Evolutionary conservation across 768 basidiomycete genomes (phyloP).

Genomic region (Psilocybe sp.): DNA sequence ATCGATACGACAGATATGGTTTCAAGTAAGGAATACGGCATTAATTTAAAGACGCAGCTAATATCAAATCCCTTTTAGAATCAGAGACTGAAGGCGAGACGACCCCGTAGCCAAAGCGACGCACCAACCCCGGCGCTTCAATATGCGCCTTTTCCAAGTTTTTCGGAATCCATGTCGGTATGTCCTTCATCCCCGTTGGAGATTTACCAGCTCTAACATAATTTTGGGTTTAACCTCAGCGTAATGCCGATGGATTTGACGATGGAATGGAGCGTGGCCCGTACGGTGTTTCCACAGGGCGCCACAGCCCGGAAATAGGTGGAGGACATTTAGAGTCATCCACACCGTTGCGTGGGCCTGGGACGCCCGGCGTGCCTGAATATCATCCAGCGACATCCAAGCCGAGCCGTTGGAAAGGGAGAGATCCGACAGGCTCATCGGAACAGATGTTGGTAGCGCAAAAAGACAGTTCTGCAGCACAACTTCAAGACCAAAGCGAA

Average conservation of each 20-base stretch:
- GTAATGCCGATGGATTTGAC: conserved; percentile 16
- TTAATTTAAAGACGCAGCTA: conserved; percentile 3
- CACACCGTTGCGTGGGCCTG: conserved; percentile 13
- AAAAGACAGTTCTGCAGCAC: neutral
- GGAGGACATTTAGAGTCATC: conserved; percentile 30
- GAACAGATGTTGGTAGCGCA: neutral
- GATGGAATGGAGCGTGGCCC: conserved; percentile 11
- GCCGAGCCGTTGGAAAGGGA: no score
- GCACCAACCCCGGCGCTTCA: conserved; percentile 56
- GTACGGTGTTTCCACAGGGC: conserved; percentile 6
- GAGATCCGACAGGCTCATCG: no score
- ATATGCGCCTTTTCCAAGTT: conserved; percentile 58
- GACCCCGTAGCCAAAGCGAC: conserved; percentile 63
- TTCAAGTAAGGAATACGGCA: no score
- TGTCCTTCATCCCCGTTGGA: conserved; percentile 5
- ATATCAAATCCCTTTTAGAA: conserved; percentile 49
- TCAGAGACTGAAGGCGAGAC: conserved; percentile 83
- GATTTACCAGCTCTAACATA: conserved; percentile 9
- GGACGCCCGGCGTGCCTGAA: conserved; percentile 41
- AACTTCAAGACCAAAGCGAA: neutral
- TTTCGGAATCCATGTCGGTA: conserved; percentile 29
- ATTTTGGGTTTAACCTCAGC: conserved; percentile 6
- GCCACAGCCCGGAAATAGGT: conserved; percentile 22
- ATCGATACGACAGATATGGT: conserved; percentile 53
- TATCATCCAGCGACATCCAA: conserved; percentile 11